Conservation (phyloP, 305 asterid species). For the Fraxinus sp. region DNA sequence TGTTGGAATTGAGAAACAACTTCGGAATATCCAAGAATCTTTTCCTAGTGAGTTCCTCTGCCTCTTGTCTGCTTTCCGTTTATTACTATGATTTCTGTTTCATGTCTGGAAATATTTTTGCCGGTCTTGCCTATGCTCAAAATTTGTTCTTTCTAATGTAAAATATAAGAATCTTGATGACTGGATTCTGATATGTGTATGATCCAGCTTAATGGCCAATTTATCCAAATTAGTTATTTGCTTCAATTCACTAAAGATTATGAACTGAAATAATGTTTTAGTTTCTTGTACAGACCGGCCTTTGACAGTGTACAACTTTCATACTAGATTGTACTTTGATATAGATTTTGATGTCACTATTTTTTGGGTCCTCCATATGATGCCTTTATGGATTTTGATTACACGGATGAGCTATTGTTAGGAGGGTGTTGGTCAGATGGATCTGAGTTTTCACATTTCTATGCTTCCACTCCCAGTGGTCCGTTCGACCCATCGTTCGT, state of each 20-base stretch:
- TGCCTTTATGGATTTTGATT: constrained; percentile 72
- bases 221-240: background rate
- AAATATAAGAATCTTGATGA: background rate
- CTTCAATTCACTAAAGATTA: background rate
- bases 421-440: constrained; percentile 84
- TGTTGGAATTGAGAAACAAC: constrained; percentile 19
- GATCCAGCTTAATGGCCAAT: background rate
- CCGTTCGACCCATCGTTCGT: constrained; percentile 60
- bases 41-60: constrained; percentile 34
- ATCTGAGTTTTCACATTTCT: constrained; percentile 54
- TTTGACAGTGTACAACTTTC: constrained; percentile 12
- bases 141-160: background rate
- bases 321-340: background rate
- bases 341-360: background rate
- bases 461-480: constrained; percentile 41
- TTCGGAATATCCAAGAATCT: constrained; percentile 71
- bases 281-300: background rate
- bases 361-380: constrained; percentile 42
- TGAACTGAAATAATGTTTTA: background rate
- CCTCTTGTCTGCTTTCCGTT: constrained; percentile 14
- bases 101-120: background rate
- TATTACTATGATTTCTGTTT: constrained; percentile 24
- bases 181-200: background rate
- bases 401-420: constrained; percentile 66
- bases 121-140: background rate